Evolutionary conservation across 768 basidiomycete genomes (phyloP).

Genomic region (Calvatia gigantea): DNA sequence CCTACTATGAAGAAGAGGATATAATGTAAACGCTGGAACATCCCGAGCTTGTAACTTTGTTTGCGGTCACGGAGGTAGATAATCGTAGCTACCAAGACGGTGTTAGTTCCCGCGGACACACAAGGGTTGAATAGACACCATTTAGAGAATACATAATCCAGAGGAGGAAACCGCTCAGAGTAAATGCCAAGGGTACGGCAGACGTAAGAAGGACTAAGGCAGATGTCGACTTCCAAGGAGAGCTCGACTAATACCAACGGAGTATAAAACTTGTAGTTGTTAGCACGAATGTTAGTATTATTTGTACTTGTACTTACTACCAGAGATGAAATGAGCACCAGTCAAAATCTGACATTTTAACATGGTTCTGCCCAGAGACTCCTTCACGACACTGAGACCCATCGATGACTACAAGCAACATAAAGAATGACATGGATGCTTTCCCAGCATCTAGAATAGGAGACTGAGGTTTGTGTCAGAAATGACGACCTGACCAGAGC

Average conservation of each 20-base stretch:
- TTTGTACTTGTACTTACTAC: constrained; percentile 57
- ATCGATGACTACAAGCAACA: constrained; percentile 90
- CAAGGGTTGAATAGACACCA: constrained; percentile 42
- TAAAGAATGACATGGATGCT: constrained; percentile 93
- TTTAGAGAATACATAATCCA: constrained; percentile 95
- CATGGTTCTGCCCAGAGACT: constrained; percentile 85
- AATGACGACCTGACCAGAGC: background rate
- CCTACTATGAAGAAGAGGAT: constrained; percentile 81
- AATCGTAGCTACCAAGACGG: constrained; percentile 66
- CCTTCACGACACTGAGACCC: constrained; percentile 88
- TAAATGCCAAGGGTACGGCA: constrained; percentile 92
- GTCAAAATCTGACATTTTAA: constrained; percentile 77
- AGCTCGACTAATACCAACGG: constrained; percentile 93
- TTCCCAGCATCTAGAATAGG: constrained; percentile 94
- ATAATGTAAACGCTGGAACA: constrained; percentile 86
- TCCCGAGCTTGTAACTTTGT: constrained; percentile 78
- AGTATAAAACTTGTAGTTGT: constrained; percentile 69
- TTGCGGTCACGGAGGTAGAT: constrained; percentile 81
- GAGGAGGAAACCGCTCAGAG: constrained; percentile 90
- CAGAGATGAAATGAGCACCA: constrained; percentile 86
- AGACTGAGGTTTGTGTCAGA: constrained; percentile 41
- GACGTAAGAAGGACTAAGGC: constrained; percentile 82
- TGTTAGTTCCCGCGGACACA: background rate
- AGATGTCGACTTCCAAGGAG: constrained; percentile 86
- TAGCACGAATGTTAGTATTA: background rate